phyloP scores from a whole-genome alignment of 73 alveolate genomes.

The Paramecium sexaurelia region DNA sequence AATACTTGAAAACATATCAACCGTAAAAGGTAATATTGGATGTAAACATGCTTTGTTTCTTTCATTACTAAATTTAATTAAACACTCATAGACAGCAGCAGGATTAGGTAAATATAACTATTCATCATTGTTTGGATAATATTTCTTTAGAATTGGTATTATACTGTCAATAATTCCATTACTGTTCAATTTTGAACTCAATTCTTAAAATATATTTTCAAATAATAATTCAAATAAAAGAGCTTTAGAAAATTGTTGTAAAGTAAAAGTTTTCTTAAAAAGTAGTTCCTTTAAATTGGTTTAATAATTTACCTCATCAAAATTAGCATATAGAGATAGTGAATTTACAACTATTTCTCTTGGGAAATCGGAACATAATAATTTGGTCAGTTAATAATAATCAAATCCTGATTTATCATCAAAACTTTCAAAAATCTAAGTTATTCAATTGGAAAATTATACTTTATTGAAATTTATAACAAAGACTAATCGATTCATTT shows the following conservation, averaged over 20 bases:
- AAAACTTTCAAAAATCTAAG: constrained; percentile 47
- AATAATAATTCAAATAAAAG: background rate
- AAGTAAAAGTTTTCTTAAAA: background rate
- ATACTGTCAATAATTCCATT: background rate
- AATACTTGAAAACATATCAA: constrained; percentile 28
- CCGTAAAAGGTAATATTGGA: constrained; percentile 7
- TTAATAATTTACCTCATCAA: background rate
- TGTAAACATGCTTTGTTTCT: background rate
- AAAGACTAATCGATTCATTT: constrained; percentile 29
- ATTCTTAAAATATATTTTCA: background rate
- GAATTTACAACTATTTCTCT: background rate
- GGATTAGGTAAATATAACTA: background rate
- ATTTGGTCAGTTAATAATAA: background rate
- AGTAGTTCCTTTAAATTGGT: background rate
- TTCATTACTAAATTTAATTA: constrained; percentile 11
- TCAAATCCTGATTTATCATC: constrained; percentile 52
- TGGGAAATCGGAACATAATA: constrained; percentile 27
- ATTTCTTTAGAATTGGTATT: background rate
- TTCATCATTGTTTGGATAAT: constrained; percentile 8
- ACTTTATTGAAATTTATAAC: constrained; percentile 14
- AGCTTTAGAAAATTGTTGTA: constrained; percentile 17
- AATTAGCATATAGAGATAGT: background rate
- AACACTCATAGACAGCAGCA: constrained; percentile 41
- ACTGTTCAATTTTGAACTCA: background rate
- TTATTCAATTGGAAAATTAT: background rate